Percentiles rank a stretch among this genome's conserved stretches.
These are phyloP conservation scores for Trametes cubensis DNA, from an alignment of 768 basidiomycete genomes.

Conservation along the genomic window DNA sequence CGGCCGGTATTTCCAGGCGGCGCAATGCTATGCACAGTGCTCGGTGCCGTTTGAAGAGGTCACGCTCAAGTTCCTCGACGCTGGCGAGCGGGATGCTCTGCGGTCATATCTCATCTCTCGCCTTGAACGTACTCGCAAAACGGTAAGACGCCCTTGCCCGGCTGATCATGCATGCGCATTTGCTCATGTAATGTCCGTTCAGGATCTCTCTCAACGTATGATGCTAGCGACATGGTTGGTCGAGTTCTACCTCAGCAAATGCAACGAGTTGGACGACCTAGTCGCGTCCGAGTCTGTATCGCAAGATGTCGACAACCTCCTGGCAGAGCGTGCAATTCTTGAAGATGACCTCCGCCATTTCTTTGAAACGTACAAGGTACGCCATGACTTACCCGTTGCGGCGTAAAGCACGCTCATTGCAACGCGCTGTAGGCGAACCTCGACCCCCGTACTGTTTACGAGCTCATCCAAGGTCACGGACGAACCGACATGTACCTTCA, in stretches of 20 bases:
- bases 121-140: conserved; percentile 82
- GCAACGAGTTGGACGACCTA: conserved; percentile 93
- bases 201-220: conserved; percentile 95
- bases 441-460: conserved; percentile 84
- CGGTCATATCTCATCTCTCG: conserved; percentile 88
- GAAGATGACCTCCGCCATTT: conserved; percentile 95
- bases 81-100: conserved; percentile 85
- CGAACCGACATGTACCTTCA: conserved; percentile 90
- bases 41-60: conserved; percentile 91
- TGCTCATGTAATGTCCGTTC: neutral
- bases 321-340: conserved; percentile 75
- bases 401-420: neutral
- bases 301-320: conserved; percentile 83
- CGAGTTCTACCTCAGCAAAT: conserved; percentile 96
- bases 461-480: conserved; percentile 92
- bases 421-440: conserved; percentile 67
- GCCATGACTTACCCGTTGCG: neutral
- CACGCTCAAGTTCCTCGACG: conserved; percentile 85
- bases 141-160: conserved; percentile 48
- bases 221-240: conserved; percentile 98
- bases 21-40: conserved; percentile 89
- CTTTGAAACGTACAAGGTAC: conserved; percentile 90
- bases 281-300: conserved; percentile 84
- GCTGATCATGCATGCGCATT: neutral
- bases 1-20: conserved; percentile 86